Evolutionary conservation across 2,329 filamentous ascomycete species (phyloP), one percentile per base, ranked within the genome.

Genomic region (Aspergillus aculeatinus): DNA sequence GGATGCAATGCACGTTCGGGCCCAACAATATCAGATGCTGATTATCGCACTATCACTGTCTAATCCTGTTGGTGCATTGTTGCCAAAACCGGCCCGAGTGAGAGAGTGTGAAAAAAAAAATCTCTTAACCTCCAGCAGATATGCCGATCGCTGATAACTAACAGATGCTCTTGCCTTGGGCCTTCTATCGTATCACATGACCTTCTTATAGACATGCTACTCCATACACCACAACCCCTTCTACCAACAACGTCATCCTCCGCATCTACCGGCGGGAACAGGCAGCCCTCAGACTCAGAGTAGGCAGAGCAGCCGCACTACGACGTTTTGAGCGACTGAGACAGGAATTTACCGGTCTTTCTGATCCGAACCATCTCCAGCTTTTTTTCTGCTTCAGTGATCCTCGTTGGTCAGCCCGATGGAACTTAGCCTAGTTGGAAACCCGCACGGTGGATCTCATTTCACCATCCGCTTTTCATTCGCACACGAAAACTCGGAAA

Each of bases 371-470:
- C 48, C 60, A 57, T 54, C 60, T 55, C 58, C 60, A 57, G 54
- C 21, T 19, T 50, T 54, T 33, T 53, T 57, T 58, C 49, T 16
- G 25, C 39, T 52, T 58, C 35, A 3, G 59, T 49, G 55, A 19
- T 31, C 53, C 48, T 33, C 23, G 51, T 55, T 39, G 52, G 52
- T 55, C 29, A 48, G 23, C 42, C 42, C 39, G 19, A 33, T 48
- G 47, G 53, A 42, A 25, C 48, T 35, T 35, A 35, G 33, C 14
- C 33, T 42, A 35, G 51, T 23, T 19, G 31, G 39, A 52, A 2
- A 35, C 31, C 31, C 53, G 53, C 53, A 35, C n/a, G 48, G 60
- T 62, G 60, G 60, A 60, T 48, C 58, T 60, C 54, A 49, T 49
- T 44, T 51, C 25, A 47, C 44, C 27, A 31, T 25, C 44, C 42